phyloP scores from a whole-genome alignment of 176 grass and related monocot species.

The Oryza rufipogon region DNA sequence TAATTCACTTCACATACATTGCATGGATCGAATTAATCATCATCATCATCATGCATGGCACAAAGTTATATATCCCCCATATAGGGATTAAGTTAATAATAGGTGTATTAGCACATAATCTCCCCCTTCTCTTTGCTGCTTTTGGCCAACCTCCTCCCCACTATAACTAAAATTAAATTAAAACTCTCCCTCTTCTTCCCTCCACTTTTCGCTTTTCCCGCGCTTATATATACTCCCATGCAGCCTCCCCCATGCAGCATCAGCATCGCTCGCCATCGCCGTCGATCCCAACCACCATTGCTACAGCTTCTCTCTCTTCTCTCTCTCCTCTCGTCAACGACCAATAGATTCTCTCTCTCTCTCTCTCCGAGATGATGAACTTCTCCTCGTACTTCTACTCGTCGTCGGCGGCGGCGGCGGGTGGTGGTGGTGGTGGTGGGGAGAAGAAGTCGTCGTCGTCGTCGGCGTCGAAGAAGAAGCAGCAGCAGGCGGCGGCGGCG shows the following conservation, averaged over 20 bases:
- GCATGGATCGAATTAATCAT: background rate
- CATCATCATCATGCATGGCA: background rate
- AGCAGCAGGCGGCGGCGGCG: slow-evolving; percentile 46
- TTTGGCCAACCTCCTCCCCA: slow-evolving; percentile 54
- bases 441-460: slow-evolving; percentile 55
- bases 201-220: slow-evolving; percentile 47
- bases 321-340: slow-evolving; percentile 31
- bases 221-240: slow-evolving; percentile 71
- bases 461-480: slow-evolving; percentile 43
- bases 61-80: background rate
- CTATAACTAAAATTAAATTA: slow-evolving; percentile 11
- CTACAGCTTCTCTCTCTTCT: background rate
- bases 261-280: background rate
- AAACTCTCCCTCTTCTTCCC: background rate
- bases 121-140: background rate
- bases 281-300: slow-evolving; percentile 38
- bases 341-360: background rate
- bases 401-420: slow-evolving; percentile 40
- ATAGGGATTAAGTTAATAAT: background rate
- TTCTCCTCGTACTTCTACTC: slow-evolving; percentile 82
- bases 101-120: slow-evolving; percentile 22
- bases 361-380: slow-evolving; percentile 50
- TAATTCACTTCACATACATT: background rate
- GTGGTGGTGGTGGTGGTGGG: background rate
- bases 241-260: slow-evolving; percentile 60